phyloP scores from a whole-genome alignment of 139 green algal species.

The Picochlorum sp. region DNA sequence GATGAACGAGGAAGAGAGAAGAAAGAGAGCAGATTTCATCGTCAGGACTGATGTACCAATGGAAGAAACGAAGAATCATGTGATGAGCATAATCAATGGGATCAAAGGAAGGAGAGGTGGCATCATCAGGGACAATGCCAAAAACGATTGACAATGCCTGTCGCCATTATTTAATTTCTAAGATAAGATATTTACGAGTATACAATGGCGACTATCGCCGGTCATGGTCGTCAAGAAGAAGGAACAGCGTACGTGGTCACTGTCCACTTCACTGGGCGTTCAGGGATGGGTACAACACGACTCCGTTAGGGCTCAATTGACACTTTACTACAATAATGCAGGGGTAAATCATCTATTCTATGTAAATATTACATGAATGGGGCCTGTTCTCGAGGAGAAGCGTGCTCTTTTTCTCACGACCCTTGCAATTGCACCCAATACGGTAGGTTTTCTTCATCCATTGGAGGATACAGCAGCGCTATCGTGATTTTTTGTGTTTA shows the following conservation, averaged over 20 bases:
- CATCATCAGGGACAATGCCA: neutral
- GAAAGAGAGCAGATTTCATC: constrained; percentile 50
- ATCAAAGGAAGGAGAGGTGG: constrained; percentile 22
- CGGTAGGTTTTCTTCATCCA: constrained; percentile 3
- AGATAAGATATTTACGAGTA: too few relatives aligned
- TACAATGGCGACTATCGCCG: too few relatives aligned
- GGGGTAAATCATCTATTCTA: neutral
- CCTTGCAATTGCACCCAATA: neutral
- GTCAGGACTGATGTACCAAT: constrained; percentile 57
- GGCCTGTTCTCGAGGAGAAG: constrained; percentile 2
- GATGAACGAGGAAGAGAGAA: constrained; percentile 68
- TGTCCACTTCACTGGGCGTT: too few relatives aligned
- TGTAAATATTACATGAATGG: constrained; percentile 11
- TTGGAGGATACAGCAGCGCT: neutral
- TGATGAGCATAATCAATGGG: constrained; percentile 36
- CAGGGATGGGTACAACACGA: too few relatives aligned
- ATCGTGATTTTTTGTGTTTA: neutral
- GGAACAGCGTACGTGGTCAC: too few relatives aligned
- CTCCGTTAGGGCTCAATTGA: too few relatives aligned
- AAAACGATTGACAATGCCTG: neutral
- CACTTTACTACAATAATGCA: neutral
- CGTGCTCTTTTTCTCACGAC: constrained; percentile 4
- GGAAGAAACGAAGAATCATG: constrained; percentile 41
- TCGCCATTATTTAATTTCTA: too few relatives aligned
- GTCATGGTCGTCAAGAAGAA: too few relatives aligned